Percentiles rank a stretch among this genome's conserved stretches.
These are phyloP conservation scores for Geranomyces variabilis DNA, from an alignment of 192 early-diverging fungal genomes.

Conservation along the genomic window DNA sequence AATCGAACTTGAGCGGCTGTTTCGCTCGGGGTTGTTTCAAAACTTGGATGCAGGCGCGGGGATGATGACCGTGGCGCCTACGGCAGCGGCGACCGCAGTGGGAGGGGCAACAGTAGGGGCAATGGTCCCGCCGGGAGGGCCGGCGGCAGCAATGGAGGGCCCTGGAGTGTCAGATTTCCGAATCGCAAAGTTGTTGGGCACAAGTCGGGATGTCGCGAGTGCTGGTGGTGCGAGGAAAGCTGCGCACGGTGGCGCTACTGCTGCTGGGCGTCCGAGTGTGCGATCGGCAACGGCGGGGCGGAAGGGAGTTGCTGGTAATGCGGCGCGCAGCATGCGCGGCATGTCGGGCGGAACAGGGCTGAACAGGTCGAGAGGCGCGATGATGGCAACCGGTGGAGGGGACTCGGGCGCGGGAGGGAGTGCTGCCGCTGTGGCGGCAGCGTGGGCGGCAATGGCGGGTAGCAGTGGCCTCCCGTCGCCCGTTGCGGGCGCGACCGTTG, in stretches of 20 bases:
- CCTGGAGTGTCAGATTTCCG: neutral
- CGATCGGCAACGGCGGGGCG: neutral
- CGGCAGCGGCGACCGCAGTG: neutral
- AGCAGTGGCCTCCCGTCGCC: too few species aligned
- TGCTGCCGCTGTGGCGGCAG: too few species aligned
- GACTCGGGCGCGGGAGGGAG: too few species aligned
- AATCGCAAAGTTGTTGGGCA: constrained; percentile 10
- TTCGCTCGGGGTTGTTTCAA: constrained; percentile 48
- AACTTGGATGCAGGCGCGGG: neutral
- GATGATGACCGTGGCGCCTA: neutral
- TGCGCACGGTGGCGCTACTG: neutral
- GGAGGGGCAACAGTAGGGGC: neutral
- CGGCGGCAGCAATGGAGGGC: too few species aligned
- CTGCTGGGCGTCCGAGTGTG: neutral
- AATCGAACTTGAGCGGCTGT: constrained; percentile 50
- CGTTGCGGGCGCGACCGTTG: too few species aligned
- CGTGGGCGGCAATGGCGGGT: too few species aligned
- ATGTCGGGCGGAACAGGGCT: too few species aligned
- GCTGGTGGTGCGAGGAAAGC: neutral
- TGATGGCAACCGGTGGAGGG: too few species aligned
- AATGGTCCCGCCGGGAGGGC: too few species aligned
- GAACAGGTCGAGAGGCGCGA: too few species aligned
- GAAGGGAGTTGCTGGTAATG: neutral
- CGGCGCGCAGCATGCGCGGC: too few species aligned
- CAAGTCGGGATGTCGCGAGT: neutral